Evolutionary conservation across 108 stramenopile genomes (phyloP).

Genomic region (Parmales sp.): DNA sequence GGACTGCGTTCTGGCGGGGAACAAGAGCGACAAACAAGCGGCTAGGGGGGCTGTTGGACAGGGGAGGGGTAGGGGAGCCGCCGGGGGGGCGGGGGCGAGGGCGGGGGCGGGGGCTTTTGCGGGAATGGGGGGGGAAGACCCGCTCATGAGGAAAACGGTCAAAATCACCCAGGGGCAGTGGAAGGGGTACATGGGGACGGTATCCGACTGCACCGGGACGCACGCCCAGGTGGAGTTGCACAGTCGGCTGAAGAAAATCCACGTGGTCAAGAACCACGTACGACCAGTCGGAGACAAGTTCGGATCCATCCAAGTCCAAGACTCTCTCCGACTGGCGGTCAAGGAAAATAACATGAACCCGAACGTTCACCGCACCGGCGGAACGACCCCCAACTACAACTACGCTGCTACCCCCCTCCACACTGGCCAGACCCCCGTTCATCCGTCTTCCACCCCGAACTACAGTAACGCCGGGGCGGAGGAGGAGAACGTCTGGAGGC

Average conservation of each 20-base stretch:
- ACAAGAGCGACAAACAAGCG: constrained; percentile 14
- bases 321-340: no score
- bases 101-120: no score
- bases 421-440: not conserved
- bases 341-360: not conserved
- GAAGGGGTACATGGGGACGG: constrained; percentile 82
- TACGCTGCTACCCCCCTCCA: not conserved
- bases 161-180: constrained; percentile 70
- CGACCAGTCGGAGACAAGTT: constrained; percentile 78
- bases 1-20: constrained; percentile 69
- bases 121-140: constrained; percentile 61
- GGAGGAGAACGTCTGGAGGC: constrained; percentile 8
- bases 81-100: not conserved
- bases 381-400: not conserved
- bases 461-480: not conserved
- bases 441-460: not conserved
- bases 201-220: constrained; percentile 70
- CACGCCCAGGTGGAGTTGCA: constrained; percentile 82
- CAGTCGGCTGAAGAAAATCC: constrained; percentile 76
- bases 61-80: not conserved
- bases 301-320: constrained; percentile 60
- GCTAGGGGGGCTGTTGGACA: not conserved
- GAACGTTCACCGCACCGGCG: not conserved
- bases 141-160: constrained; percentile 75
- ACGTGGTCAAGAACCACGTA: constrained; percentile 73